phyloP scores from a whole-genome alignment of 768 basidiomycete genomes.

The Mycena amicta region DNA sequence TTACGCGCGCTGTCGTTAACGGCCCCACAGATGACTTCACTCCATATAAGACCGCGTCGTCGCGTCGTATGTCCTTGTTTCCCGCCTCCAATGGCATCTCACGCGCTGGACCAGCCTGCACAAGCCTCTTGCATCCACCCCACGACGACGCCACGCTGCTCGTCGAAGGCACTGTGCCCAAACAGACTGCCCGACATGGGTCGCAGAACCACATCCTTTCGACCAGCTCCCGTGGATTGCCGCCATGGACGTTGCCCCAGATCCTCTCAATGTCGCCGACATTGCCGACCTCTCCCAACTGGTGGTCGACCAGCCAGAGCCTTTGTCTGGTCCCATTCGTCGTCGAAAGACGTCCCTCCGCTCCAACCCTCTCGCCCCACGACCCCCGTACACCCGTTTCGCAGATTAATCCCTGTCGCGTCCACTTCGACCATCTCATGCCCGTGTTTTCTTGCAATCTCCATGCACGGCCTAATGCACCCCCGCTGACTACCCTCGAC shows the following conservation, averaged over 20 bases:
- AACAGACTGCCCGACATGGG: constrained; percentile 33
- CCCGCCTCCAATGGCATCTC: background rate
- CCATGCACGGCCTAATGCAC: constrained; percentile 32
- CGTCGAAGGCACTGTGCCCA: constrained; percentile 46
- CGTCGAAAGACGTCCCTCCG: constrained; percentile 57
- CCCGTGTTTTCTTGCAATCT: constrained; percentile 50
- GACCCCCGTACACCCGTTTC: constrained; percentile 36
- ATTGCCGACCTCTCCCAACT: constrained; percentile 70
- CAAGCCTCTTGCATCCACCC: constrained; percentile 28
- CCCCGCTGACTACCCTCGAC: constrained; percentile 32
- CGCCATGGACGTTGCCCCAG: constrained; percentile 51
- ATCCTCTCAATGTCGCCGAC: constrained; percentile 47
- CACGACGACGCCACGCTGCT: constrained; percentile 39
- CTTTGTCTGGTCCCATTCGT: constrained; percentile 57
- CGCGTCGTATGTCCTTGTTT: constrained; percentile 12
- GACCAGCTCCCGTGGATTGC: constrained; percentile 73
- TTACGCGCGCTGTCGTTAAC: background rate
- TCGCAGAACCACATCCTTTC: constrained; percentile 37
- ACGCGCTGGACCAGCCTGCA: constrained; percentile 2
- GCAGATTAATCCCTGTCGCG: constrained; percentile 48
- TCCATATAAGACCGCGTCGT: constrained; percentile 22
- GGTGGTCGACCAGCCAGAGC: constrained; percentile 27
- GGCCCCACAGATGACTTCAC: constrained; percentile 25
- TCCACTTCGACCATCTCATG: constrained; percentile 64
- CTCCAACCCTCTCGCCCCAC: constrained; percentile 44